Percentiles rank a stretch among this genome's conserved stretches.
These are phyloP conservation scores for Arthrobotrys sphaeroides DNA, from an alignment of 2,329 filamentous ascomycete genomes.

Conservation along the genomic window DNA sequence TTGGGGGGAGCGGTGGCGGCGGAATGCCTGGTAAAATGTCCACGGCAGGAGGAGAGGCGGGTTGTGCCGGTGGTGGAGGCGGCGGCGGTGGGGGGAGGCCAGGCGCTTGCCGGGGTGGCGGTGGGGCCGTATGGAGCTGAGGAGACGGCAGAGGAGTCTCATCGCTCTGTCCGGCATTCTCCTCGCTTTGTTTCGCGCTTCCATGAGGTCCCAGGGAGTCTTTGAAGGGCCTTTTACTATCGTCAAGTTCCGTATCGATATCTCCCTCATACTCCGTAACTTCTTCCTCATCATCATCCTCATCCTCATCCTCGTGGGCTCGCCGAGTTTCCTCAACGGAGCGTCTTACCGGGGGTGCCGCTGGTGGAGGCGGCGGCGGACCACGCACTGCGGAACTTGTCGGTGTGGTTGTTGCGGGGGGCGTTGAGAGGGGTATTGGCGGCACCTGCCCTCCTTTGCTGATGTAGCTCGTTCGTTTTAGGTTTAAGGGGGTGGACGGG, in stretches of 20 bases:
- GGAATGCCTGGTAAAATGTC: constrained; percentile 67
- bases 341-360: constrained; percentile 68
- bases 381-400: constrained; percentile 64
- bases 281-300: constrained; percentile 76
- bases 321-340: constrained; percentile 23
- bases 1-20: constrained; percentile 70
- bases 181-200: constrained; percentile 40
- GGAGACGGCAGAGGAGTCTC: constrained; percentile 57
- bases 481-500: constrained; percentile 61
- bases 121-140: constrained; percentile 32
- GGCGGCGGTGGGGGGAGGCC: constrained; percentile 71
- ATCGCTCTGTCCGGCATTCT: constrained; percentile 55
- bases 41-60: constrained; percentile 2
- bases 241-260: constrained; percentile 94
- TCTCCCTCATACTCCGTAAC: constrained; percentile 96
- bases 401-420: constrained; percentile 53
- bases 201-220: constrained; percentile 78
- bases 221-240: constrained; percentile 87
- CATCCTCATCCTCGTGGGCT: constrained; percentile 65
- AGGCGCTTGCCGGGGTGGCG: constrained; percentile 63
- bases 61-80: constrained; percentile 67
- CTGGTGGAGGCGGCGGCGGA: constrained; percentile 73
- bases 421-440: constrained; percentile 59
- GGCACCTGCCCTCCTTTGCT: constrained; percentile 56
- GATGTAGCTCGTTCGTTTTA: constrained; percentile 57